phyloP scores from a whole-genome alignment of 75 land plant species.

The Pinus tabuliformis region DNA sequence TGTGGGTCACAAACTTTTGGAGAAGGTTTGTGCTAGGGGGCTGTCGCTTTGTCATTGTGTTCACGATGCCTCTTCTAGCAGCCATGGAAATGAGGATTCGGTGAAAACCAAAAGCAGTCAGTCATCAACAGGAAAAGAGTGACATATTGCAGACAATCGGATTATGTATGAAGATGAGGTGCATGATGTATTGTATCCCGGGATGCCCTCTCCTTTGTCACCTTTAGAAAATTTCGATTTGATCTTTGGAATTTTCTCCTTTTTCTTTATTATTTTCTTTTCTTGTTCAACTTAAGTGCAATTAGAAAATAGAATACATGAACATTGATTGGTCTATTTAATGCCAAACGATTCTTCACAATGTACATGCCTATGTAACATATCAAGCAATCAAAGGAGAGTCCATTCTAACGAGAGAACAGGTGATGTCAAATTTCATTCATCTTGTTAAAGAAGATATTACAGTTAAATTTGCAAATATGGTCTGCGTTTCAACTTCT shows the following conservation, averaged over 20 bases:
- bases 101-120: background rate
- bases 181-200: background rate
- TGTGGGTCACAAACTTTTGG: background rate
- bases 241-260: background rate
- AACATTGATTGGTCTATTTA: background rate
- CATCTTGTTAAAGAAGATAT: background rate
- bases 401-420: background rate
- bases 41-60: conserved; percentile 1
- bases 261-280: background rate
- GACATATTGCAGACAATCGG: background rate
- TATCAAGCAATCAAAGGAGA: background rate
- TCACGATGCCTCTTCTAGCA: conserved; percentile 5
- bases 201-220: background rate
- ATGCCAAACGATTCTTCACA: background rate
- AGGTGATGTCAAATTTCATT: background rate
- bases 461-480: background rate
- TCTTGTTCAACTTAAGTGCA: background rate
- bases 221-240: background rate
- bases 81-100: conserved; percentile 5
- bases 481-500: background rate
- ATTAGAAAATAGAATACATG: no score
- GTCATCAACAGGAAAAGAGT: background rate
- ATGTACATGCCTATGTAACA: background rate
- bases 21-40: conserved; percentile 3
- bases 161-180: background rate